Evolutionary conservation across 768 basidiomycete species (phyloP).

Genomic region (Pholiota molesta): DNA sequence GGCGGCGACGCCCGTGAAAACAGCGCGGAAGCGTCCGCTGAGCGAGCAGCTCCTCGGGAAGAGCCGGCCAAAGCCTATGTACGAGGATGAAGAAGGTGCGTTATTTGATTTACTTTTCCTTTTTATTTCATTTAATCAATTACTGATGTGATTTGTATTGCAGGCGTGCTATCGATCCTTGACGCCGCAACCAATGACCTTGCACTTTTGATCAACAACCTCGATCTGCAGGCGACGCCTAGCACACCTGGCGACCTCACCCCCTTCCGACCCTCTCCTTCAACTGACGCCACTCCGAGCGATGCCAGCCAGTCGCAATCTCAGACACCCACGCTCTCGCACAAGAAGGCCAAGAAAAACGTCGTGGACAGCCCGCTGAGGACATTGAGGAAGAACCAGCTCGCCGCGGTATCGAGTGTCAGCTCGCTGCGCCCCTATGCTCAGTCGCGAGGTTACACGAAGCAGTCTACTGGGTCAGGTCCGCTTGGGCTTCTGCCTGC

Average conservation of each 20-base stretch:
- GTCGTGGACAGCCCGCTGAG: slow-evolving; percentile 41
- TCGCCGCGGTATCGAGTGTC: background rate
- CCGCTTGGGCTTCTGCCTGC: slow-evolving; percentile 1
- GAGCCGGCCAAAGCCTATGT: slow-evolving; percentile 50
- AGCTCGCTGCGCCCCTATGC: slow-evolving; percentile 8
- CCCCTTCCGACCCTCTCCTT: slow-evolving; percentile 35
- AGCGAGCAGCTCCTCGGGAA: slow-evolving; percentile 64
- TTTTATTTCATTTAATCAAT: background rate
- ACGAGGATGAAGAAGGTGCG: slow-evolving; percentile 59
- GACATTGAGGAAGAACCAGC: slow-evolving; percentile 19
- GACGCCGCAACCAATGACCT: slow-evolving; percentile 82
- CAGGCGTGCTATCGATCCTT: slow-evolving; percentile 68
- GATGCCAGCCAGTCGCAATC: slow-evolving; percentile 21
- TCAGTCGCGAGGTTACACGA: background rate
- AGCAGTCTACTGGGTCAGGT: background rate
- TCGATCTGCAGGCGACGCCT: slow-evolving; percentile 83
- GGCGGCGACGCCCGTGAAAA: slow-evolving; percentile 45
- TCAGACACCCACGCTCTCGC: slow-evolving; percentile 25
- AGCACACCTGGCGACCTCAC: slow-evolving; percentile 50
- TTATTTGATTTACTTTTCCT: slow-evolving; percentile 7
- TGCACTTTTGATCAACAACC: slow-evolving; percentile 73
- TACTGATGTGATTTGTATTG: background rate
- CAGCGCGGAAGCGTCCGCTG: slow-evolving; percentile 54
- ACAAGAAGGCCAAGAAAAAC: slow-evolving; percentile 28
- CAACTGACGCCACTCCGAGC: background rate